phyloP scores from a whole-genome alignment of 257 asterid genomes.

The Solanum pennellii region DNA sequence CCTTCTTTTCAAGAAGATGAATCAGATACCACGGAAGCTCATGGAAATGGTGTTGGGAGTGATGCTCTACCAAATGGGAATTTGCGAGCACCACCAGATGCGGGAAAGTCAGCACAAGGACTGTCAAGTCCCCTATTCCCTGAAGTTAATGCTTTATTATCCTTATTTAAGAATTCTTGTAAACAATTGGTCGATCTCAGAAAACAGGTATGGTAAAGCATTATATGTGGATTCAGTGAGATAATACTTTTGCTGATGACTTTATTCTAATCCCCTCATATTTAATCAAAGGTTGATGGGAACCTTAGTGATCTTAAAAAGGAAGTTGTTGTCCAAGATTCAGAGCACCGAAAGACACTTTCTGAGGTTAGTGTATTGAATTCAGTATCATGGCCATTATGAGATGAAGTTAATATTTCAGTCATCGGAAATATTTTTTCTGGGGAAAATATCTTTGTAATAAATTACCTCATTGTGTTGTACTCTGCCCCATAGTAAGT shows the following conservation, averaged over 20 bases:
- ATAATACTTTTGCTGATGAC: background rate
- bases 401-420: background rate
- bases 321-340: conserved; percentile 81
- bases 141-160: conserved; percentile 79
- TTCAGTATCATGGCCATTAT: background rate
- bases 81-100: conserved; percentile 50
- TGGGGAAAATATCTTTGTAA: background rate
- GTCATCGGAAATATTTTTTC: background rate
- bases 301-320: conserved; percentile 67
- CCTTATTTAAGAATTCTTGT: conserved; percentile 80
- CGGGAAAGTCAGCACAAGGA: conserved; percentile 50
- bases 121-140: conserved; percentile 65
- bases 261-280: conserved; percentile 12
- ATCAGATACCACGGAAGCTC: conserved; percentile 52
- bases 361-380: conserved; percentile 48
- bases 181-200: conserved; percentile 77
- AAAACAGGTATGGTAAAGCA: conserved; percentile 42
- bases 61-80: conserved; percentile 69
- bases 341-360: conserved; percentile 89
- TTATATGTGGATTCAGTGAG: background rate
- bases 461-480: background rate
- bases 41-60: conserved; percentile 25
- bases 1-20: conserved; percentile 86
- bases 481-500: background rate
- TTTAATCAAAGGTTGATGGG: conserved; percentile 63